Evolutionary conservation across 176 grass and related monocot species (phyloP).

Genomic region (Zoysia japonica): DNA sequence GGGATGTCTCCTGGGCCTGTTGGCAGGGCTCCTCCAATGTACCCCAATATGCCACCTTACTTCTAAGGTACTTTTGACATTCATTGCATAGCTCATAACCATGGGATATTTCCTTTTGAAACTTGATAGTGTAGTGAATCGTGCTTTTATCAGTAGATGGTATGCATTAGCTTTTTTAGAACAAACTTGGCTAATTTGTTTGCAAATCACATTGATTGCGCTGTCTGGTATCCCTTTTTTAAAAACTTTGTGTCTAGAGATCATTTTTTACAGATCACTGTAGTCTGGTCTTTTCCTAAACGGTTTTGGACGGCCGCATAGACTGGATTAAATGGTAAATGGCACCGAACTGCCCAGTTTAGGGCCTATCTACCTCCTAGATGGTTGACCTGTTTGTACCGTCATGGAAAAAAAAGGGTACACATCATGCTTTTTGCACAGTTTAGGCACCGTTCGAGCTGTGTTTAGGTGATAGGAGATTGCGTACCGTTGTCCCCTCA

Average conservation of each 20-base stretch:
- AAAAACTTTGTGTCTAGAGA: slow-evolving; percentile 7
- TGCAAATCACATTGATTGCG: not conserved
- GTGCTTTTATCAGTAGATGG: slow-evolving; percentile 5
- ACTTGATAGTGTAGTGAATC: not conserved
- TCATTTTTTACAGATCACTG: no score
- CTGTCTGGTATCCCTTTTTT: not conserved
- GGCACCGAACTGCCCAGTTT: no score
- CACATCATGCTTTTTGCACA: no score
- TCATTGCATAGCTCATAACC: slow-evolving; percentile 8
- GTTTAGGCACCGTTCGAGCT: no score
- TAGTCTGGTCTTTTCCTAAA: no score
- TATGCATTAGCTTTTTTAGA: not conserved
- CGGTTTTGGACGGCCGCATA: no score
- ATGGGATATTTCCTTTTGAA: slow-evolving; percentile 23
- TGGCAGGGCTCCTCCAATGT: slow-evolving; percentile 59
- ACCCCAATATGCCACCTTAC: slow-evolving; percentile 80
- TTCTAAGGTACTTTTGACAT: slow-evolving; percentile 74
- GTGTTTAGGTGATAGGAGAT: no score
- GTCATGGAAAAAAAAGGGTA: no score
- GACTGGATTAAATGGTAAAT: no score
- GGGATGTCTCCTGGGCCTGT: slow-evolving; percentile 64
- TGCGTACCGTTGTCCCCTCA: no score
- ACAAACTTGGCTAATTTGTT: slow-evolving; percentile 19
- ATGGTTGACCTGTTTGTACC: no score
- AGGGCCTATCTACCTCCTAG: no score